Evolutionary conservation across 1,139 yeast genomes (phyloP).

Genomic region (Geotrichum carabidarum): DNA sequence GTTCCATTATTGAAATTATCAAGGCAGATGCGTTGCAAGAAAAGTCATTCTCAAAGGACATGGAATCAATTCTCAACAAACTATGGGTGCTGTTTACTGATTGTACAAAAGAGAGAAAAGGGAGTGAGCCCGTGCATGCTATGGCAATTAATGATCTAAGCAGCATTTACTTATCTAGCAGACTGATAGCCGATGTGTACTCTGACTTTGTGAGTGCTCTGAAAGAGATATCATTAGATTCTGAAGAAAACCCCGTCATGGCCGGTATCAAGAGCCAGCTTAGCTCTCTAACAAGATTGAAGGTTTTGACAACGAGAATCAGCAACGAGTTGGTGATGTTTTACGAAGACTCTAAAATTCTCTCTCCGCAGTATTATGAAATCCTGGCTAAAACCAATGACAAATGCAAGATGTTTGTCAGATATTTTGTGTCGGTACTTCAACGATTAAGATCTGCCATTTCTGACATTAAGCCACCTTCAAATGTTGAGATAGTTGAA

Average conservation of each 20-base stretch:
- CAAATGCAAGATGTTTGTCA: constrained; percentile 10
- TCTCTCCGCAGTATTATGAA: constrained; percentile 8
- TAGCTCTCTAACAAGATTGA: constrained; percentile 11
- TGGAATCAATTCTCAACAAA: constrained; percentile 17
- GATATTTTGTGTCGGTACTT: constrained; percentile 10
- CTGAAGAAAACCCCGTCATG: constrained; percentile 4
- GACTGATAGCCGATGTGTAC: constrained; percentile 11
- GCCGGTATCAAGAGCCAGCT: constrained; percentile 8
- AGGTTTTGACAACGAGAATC: constrained; percentile 15
- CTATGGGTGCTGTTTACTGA: constrained; percentile 16
- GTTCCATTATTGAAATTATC: constrained; percentile 20
- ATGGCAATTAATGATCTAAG: constrained; percentile 17
- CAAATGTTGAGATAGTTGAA: constrained; percentile 7
- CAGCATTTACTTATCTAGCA: constrained; percentile 14
- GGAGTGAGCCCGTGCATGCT: constrained; percentile 13
- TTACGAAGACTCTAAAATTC: constrained; percentile 4
- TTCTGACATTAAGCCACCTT: background rate
- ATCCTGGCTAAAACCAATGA: constrained; percentile 6
- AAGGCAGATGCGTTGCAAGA: constrained; percentile 18
- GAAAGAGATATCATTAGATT: constrained; percentile 4
- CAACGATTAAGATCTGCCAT: constrained; percentile 2
- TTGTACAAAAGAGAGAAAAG: constrained; percentile 3
- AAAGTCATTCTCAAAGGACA: constrained; percentile 9
- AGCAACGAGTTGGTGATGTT: constrained; percentile 14
- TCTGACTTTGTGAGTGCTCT: constrained; percentile 5